Conservation (phyloP, 2,329 filamentous ascomycete genomes). For the Ceratocystis cacaofunesta region DNA sequence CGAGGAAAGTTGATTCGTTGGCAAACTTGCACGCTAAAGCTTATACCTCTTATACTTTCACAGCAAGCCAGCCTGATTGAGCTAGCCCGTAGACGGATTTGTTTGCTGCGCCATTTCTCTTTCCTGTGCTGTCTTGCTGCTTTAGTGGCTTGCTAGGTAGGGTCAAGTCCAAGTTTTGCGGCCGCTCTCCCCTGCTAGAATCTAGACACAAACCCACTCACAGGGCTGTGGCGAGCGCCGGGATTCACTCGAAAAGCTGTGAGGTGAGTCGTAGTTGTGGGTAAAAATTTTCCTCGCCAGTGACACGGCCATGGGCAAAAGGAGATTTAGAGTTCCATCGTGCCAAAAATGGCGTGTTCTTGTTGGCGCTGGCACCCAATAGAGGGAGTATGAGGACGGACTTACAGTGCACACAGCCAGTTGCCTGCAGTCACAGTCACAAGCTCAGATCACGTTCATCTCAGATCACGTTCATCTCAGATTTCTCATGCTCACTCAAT, state of each 20-base stretch:
- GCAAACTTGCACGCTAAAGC: background rate
- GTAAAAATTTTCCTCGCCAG: too few species aligned
- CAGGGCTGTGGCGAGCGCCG: background rate
- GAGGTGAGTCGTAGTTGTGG: too few species aligned
- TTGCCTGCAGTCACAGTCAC: too few species aligned
- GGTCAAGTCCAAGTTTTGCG: too few species aligned
- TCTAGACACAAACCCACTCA: background rate
- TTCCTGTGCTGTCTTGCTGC: background rate
- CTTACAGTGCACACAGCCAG: too few species aligned
- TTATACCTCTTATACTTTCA: background rate
- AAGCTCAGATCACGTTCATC: too few species aligned
- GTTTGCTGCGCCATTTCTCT: background rate
- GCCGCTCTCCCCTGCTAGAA: too few species aligned
- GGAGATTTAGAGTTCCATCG: background rate
- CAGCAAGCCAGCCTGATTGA: background rate
- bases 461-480: too few species aligned
- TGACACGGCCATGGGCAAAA: too few species aligned
- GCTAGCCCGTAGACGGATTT: background rate
- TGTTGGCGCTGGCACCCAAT: background rate
- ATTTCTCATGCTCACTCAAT: background rate
- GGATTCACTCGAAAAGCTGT: background rate
- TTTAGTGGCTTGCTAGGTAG: too few species aligned
- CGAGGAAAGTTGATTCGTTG: background rate
- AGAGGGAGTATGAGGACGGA: too few species aligned
- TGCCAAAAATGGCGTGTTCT: background rate